Evolutionary conservation across 2,329 filamentous ascomycete genomes (phyloP).

Genomic region (Trichothecium roseum): DNA sequence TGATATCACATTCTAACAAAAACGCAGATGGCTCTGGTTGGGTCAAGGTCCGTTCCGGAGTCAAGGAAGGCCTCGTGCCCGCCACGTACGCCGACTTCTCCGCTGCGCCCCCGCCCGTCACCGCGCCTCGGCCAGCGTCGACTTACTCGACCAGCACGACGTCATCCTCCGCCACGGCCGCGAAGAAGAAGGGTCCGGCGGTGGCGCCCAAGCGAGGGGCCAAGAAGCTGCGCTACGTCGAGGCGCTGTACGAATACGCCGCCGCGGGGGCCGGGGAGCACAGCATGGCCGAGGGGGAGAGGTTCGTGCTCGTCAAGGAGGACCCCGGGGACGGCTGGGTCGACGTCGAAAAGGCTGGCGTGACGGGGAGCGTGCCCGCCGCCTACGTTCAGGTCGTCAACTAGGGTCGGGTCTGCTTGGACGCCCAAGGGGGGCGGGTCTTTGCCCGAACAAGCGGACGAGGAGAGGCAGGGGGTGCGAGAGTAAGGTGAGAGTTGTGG

Average conservation of each 20-base stretch:
- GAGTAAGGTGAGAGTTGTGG: too few relatives aligned
- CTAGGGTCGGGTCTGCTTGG: slow-evolving; percentile 20
- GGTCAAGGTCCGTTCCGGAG: slow-evolving; percentile 70
- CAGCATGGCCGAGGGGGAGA: slow-evolving; percentile 82
- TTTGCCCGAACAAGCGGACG: not conserved
- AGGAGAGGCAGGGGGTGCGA: not conserved
- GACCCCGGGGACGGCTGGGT: slow-evolving; percentile 93
- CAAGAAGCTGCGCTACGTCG: slow-evolving; percentile 88
- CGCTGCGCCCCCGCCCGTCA: slow-evolving; percentile 21
- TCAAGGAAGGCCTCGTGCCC: slow-evolving; percentile 77
- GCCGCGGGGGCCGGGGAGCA: slow-evolving; percentile 81
- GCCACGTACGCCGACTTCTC: slow-evolving; percentile 70
- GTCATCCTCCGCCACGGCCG: slow-evolving; percentile 19
- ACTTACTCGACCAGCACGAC: slow-evolving; percentile 62
- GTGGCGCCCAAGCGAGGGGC: slow-evolving; percentile 85
- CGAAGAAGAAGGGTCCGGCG: slow-evolving; percentile 81
- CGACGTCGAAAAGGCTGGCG: slow-evolving; percentile 86
- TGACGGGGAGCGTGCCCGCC: slow-evolving; percentile 81
- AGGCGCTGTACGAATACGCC: slow-evolving; percentile 85
- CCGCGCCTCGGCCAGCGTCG: slow-evolving; percentile 53
- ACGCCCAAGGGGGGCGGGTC: not conserved
- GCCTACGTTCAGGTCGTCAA: slow-evolving; percentile 74
- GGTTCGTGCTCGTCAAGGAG: slow-evolving; percentile 78
- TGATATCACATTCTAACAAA: slow-evolving; percentile 9
- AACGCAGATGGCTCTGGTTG: slow-evolving; percentile 79